Base-by-base conservation (phyloP, 1,139 yeast genomes). In the Magnusiomyces suaveolens region DNA sequence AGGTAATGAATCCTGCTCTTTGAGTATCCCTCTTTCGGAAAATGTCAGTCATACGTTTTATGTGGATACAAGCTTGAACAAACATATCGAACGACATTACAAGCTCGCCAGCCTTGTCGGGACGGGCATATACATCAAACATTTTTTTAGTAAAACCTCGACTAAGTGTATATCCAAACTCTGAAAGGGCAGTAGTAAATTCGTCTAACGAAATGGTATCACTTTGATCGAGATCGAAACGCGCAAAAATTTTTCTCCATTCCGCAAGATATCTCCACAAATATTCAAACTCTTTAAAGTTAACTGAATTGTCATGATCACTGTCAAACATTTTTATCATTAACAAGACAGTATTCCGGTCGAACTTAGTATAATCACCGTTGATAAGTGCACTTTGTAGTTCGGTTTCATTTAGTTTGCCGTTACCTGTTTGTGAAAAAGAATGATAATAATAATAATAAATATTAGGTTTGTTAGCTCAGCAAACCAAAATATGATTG, bases 31-130 rank as follows among this genome's bases (percentile, higher is more conserved):
- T 85, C 65, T 82, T 83, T 65, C 86, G 84, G 72, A 87, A 87
- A 6, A 83, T 76, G 64, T 85, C 90, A 1, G 95, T 87, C 61
- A 86, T 77, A 60, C 87, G 80, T 67, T 88, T 76, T 62, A 87
- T 72, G 75, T 87, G 84, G 38, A 87, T 86, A 61, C 88, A 76
- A 55, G 87, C 76, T 65, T 87, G 95, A 48, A 87, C 89, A 69
- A 87, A 87, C 66, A 82, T 78, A 68, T 88, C 96, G 67, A 87
- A 88, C 59, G 85, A 82, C 67, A 87, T 74, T 60, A 79, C 83
- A 24, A 82, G 83, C 60, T 78, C 67, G 51, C 76, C 76, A 46
- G 69, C 68, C 44, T 68, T 61, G 57, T 73, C 60, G 64, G 72
- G 61, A 63, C 75, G 68, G 43, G 84, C 77, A 64, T 83, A 84